Evolutionary conservation across 2,329 filamentous ascomycete genomes (phyloP).

Genomic region (Colletotrichum tabaci): DNA sequence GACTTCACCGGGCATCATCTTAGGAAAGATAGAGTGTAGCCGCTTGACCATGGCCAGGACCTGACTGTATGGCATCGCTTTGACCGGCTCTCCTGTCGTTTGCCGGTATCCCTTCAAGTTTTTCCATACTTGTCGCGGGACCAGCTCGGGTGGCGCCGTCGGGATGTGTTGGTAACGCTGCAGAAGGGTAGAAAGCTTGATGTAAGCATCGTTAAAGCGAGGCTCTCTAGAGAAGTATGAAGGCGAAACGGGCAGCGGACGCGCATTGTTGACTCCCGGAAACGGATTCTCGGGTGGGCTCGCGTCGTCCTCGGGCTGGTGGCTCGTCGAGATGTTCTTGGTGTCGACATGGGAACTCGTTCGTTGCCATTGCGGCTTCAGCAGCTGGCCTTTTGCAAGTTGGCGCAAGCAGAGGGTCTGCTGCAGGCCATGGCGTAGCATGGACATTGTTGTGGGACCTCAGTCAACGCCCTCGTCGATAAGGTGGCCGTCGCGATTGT

Average conservation of each 20-base stretch:
- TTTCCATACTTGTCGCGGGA: conserved; percentile 84
- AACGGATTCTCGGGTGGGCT: conserved; percentile 47
- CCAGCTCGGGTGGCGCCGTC: conserved; percentile 73
- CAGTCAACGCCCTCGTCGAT: conserved; percentile 34
- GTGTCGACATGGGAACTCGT: conserved; percentile 47
- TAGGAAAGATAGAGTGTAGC: conserved; percentile 88
- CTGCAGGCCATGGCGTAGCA: conserved; percentile 53
- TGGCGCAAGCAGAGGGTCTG: conserved; percentile 54
- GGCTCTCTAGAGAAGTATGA: conserved; percentile 96
- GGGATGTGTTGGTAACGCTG: conserved; percentile 83
- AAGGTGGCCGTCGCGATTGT: conserved; percentile 32
- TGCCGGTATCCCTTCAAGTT: conserved; percentile 82
- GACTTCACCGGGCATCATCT: conserved; percentile 80
- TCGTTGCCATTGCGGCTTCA: conserved; percentile 46
- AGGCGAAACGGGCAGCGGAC: conserved; percentile 85
- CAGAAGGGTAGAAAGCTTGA: conserved; percentile 80
- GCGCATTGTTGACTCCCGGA: conserved; percentile 67
- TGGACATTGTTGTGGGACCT: conserved; percentile 51
- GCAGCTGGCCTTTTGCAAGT: conserved; percentile 50
- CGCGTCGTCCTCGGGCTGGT: conserved; percentile 2
- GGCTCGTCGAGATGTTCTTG: conserved; percentile 47
- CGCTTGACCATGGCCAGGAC: conserved; percentile 83
- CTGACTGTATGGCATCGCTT: conserved; percentile 82
- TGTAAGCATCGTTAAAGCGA: conserved; percentile 86
- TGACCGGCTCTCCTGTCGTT: conserved; percentile 79